Conservation (phyloP, 2,329 filamentous ascomycete genomes). For the Pseudopithomyces chartarum region DNA sequence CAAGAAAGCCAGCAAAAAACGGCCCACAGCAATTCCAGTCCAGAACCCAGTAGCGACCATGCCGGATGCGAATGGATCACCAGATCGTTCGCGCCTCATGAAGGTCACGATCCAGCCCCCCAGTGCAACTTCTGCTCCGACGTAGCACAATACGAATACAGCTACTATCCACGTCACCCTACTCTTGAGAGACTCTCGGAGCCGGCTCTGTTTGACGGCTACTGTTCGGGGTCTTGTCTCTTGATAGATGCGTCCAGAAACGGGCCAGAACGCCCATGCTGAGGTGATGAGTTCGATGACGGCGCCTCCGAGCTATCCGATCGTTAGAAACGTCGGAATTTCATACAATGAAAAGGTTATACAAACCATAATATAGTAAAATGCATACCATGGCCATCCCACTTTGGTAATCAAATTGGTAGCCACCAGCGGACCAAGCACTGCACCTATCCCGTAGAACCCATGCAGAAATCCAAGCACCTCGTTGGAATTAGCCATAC, state of each 20-base stretch:
- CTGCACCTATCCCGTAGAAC: slow-evolving; percentile 71
- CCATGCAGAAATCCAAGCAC: slow-evolving; percentile 73
- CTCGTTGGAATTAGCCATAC: slow-evolving; percentile 73
- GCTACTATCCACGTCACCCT: slow-evolving; percentile 70
- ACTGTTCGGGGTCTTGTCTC: slow-evolving; percentile 48
- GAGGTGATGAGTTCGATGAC: slow-evolving; percentile 61
- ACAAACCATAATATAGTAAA: slow-evolving; percentile 74
- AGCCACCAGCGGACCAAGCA: slow-evolving; percentile 69
- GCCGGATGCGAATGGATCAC: slow-evolving; percentile 70
- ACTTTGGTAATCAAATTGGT: slow-evolving; percentile 70
- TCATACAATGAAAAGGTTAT: neutral
- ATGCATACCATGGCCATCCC: slow-evolving; percentile 67
- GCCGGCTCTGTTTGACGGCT: slow-evolving; percentile 49
- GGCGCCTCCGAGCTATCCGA: slow-evolving; percentile 49
- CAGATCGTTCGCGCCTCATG: slow-evolving; percentile 75
- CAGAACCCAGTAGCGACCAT: slow-evolving; percentile 79
- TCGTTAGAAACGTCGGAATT: neutral
- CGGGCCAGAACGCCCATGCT: slow-evolving; percentile 64
- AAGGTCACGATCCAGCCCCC: slow-evolving; percentile 83
- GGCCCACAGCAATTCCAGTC: slow-evolving; percentile 76
- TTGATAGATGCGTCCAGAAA: slow-evolving; percentile 61
- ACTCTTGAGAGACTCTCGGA: slow-evolving; percentile 52
- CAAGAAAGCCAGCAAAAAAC: slow-evolving; percentile 73
- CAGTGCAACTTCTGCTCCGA: slow-evolving; percentile 74
- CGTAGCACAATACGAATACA: slow-evolving; percentile 74